Evolutionary conservation across 2,329 filamentous ascomycete genomes (phyloP), one percentile per base, ranked within the genome.

Genomic region (Beauveria caledonica): DNA sequence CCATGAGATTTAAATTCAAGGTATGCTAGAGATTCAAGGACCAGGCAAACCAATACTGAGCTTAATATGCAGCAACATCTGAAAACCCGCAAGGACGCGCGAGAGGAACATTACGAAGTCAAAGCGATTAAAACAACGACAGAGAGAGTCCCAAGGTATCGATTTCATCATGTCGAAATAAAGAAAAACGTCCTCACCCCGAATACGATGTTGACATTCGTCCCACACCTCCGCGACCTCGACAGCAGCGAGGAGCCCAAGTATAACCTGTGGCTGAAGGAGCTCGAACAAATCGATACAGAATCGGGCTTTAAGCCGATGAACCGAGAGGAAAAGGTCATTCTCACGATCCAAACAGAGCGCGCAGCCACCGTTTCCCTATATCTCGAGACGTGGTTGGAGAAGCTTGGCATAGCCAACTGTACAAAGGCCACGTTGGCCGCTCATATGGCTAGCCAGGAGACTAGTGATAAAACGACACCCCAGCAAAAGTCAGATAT

Each of bases 141-240:
- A 63, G 74, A 78, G 21, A 74, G 77, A n/a, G 82, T 84, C 9
- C 83, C 83, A n/a, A 72, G 73, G 27, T 86, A 85, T 66, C 74
- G 79, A 33, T 85, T 84, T 64, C 83, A 85, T 64, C 81, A 85
- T 62, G 79, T 85, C 42, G 80, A 84, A 66, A 83, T 85, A 56
- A 76, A 74, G 67, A 83, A 81, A 67, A 85, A 85, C 60, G 78
- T 85, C 40, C 73, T 85, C 33, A 82, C 82, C 0, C 81, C 82
- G 3, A 83, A 84, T 66, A 84, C 82, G 1, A 81, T 82, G 74
- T 74, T 85, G 58, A 83, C 80, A 36, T 85, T 84, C 67, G 80
- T 85, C 15, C 83, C 83, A 15, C 81, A 85, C 68, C 70, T 85
- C 55, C 77, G 80, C 58, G 83, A 86, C 63, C 72, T 85, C 29